phyloP scores from a whole-genome alignment of 352 stramenopile species.

The Phytophthora lateralis region DNA sequence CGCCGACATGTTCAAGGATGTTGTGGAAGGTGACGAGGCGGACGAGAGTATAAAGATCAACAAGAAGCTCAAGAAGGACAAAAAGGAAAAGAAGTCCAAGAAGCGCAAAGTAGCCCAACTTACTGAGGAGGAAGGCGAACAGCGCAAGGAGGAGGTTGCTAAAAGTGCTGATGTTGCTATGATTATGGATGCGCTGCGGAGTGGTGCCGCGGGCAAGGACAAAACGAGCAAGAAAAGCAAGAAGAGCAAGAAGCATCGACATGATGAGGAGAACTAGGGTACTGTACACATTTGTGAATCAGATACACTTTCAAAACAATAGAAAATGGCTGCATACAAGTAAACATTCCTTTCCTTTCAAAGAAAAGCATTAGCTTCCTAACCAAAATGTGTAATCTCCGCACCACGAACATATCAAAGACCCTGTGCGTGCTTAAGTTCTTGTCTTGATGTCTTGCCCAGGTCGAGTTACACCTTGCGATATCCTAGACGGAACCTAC shows the following conservation, averaged over 20 bases:
- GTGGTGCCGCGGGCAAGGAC: slow-evolving; percentile 29
- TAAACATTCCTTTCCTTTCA: neutral
- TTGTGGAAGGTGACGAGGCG: slow-evolving; percentile 48
- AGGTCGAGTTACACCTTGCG: slow-evolving; percentile 20
- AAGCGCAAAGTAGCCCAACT: slow-evolving; percentile 44
- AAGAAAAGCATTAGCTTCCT: neutral
- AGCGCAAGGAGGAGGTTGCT: slow-evolving; percentile 37
- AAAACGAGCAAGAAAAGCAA: slow-evolving; percentile 58
- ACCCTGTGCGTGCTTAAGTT: neutral
- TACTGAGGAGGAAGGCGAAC: slow-evolving; percentile 35
- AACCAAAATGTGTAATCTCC: neutral
- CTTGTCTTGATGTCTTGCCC: too few species aligned
- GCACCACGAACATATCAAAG: neutral
- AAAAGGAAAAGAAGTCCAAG: slow-evolving; percentile 51
- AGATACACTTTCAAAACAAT: slow-evolving; percentile 18
- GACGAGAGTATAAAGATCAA: neutral
- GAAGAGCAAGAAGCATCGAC: slow-evolving; percentile 50
- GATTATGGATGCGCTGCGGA: slow-evolving; percentile 74
- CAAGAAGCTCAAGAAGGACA: slow-evolving; percentile 38
- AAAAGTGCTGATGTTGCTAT: slow-evolving; percentile 60
- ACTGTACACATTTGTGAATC: slow-evolving; percentile 3
- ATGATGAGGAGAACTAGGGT: slow-evolving; percentile 29
- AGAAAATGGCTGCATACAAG: slow-evolving; percentile 13
- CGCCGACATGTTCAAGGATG: slow-evolving; percentile 75
- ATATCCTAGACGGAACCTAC: slow-evolving; percentile 47